phyloP scores from a whole-genome alignment of 2,329 filamentous ascomycete species.

The Penicillium sp. region DNA sequence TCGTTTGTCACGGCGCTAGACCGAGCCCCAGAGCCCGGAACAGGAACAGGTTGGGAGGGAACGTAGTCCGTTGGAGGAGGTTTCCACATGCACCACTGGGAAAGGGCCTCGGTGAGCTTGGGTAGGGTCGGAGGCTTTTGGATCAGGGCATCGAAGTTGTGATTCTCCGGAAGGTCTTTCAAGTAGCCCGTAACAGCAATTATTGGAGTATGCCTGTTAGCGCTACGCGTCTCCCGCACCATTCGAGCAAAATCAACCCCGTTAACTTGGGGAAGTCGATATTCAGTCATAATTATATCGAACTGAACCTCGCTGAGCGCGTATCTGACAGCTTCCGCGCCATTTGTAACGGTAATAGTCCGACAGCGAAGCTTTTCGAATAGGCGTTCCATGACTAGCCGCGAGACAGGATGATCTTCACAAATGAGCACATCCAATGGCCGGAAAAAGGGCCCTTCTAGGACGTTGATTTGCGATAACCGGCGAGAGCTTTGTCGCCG shows the following conservation, averaged over 20 bases:
- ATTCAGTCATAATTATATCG: slow-evolving; percentile 98
- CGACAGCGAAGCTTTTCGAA: slow-evolving; percentile 93
- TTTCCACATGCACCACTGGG: slow-evolving; percentile 90
- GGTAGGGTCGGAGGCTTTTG: slow-evolving; percentile 94
- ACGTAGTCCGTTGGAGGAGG: slow-evolving; percentile 63
- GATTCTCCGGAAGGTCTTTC: slow-evolving; percentile 92
- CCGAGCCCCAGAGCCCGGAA: slow-evolving; percentile 62
- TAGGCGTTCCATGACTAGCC: slow-evolving; percentile 98
- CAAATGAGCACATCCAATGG: slow-evolving; percentile 93
- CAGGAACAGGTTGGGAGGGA: slow-evolving; percentile 56
- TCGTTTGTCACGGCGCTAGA: slow-evolving; percentile 65
- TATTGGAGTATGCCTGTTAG: slow-evolving; percentile 91
- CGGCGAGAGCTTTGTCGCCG: slow-evolving; percentile 93
- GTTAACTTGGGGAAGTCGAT: slow-evolving; percentile 90
- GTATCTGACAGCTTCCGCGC: slow-evolving; percentile 87
- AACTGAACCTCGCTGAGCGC: slow-evolving; percentile 98
- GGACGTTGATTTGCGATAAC: slow-evolving; percentile 84
- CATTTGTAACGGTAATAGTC: slow-evolving; percentile 86
- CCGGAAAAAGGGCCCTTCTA: slow-evolving; percentile 81
- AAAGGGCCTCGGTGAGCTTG: slow-evolving; percentile 85
- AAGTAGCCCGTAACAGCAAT: slow-evolving; percentile 96
- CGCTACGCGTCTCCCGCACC: slow-evolving; percentile 95
- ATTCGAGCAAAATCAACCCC: slow-evolving; percentile 94
- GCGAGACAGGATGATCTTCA: slow-evolving; percentile 94
- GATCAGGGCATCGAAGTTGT: slow-evolving; percentile 93